These are phyloP conservation scores for Septoria linicola DNA, from an alignment of 2,329 filamentous ascomycete genomes.

Conservation along the genomic window DNA sequence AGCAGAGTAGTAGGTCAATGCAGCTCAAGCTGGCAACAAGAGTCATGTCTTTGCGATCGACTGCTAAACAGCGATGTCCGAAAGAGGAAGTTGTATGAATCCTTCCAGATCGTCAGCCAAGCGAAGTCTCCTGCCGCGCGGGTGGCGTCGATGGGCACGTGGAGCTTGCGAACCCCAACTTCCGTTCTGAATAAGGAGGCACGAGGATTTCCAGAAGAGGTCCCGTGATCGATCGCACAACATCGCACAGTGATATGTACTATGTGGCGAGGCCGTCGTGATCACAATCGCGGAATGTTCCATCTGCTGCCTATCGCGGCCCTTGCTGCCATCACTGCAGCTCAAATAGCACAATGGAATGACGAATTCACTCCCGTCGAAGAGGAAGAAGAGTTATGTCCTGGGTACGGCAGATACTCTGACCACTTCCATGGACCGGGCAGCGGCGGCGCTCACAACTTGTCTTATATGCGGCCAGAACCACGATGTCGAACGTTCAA, in stretches of 20 bases:
- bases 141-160: conserved; percentile 4
- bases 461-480: conserved; percentile 45
- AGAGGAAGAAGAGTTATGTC: conserved; percentile 33
- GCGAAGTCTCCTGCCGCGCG: background rate
- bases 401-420: conserved; percentile 41
- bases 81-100: background rate
- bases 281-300: background rate
- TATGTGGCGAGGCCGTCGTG: background rate
- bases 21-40: too few species aligned
- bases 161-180: too few species aligned
- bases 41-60: too few species aligned
- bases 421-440: conserved; percentile 39
- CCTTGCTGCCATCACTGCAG: background rate
- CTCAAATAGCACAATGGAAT: conserved; percentile 4
- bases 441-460: conserved; percentile 43
- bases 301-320: background rate
- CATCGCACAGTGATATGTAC: background rate
- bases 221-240: too few species aligned
- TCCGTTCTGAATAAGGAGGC: too few species aligned
- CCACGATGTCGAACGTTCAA: conserved; percentile 46
- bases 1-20: too few species aligned
- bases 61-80: background rate
- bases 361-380: conserved; percentile 23
- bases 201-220: too few species aligned
- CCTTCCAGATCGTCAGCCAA: background rate